Evolutionary conservation across 139 green algal genomes (phyloP).

Genomic region (Volvox africanus): DNA sequence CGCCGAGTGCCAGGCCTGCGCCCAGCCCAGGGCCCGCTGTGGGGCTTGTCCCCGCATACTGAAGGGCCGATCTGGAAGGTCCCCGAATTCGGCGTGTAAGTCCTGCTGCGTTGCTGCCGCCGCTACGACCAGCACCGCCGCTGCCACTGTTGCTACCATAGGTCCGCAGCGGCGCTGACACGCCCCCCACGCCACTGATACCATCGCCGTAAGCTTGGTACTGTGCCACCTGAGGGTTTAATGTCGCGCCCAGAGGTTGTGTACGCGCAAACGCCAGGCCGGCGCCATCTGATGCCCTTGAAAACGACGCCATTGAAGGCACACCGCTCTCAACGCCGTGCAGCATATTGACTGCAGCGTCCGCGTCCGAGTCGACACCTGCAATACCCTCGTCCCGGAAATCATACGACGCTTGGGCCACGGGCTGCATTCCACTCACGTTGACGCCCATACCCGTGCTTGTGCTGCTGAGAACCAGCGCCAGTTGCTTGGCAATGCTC

Average conservation of each 20-base stretch:
- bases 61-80: not conserved
- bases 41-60: not conserved
- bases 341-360: not conserved
- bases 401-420: not conserved
- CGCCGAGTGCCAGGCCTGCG: not conserved
- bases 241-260: not conserved
- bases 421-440: not conserved
- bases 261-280: not conserved
- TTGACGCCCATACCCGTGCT: slow-evolving; percentile 40
- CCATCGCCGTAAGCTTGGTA: not conserved
- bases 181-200: not conserved
- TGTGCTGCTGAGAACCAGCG: slow-evolving; percentile 50
- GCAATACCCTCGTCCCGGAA: not conserved
- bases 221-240: not conserved
- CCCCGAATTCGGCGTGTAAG: not conserved
- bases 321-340: too few relatives aligned
- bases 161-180: not conserved
- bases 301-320: too few relatives aligned
- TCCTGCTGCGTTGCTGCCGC: not conserved
- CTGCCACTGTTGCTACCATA: not conserved
- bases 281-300: not conserved
- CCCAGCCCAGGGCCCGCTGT: not conserved
- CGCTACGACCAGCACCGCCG: not conserved
- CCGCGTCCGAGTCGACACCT: not conserved
- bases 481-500: slow-evolving; percentile 58